Conservation (phyloP, 768 basidiomycete genomes). For the Termitomyces sp. region DNA sequence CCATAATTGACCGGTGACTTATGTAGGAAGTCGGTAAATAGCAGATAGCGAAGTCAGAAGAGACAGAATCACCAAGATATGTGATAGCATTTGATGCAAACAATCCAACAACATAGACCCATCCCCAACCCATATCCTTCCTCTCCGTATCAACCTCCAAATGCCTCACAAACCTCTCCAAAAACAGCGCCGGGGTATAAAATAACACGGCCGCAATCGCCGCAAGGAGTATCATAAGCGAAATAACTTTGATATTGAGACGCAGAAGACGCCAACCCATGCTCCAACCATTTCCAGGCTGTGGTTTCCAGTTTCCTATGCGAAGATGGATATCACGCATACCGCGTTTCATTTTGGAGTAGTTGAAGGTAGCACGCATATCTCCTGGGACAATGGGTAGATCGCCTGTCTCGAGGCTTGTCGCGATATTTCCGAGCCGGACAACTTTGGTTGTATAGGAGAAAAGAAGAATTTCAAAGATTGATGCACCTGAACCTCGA, state of each 20-base stretch:
- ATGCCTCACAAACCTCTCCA: conserved; percentile 55
- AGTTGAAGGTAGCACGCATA: conserved; percentile 66
- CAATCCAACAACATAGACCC: conserved; percentile 47
- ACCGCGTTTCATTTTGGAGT: conserved; percentile 54
- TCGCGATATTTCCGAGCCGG: conserved; percentile 69
- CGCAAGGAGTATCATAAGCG: conserved; percentile 43
- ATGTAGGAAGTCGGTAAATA: not conserved
- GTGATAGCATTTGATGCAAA: conserved; percentile 26
- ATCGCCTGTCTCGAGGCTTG: conserved; percentile 81
- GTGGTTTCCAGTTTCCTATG: conserved; percentile 53
- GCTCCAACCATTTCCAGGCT: conserved; percentile 56
- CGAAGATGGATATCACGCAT: conserved; percentile 44
- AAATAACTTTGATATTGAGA: conserved; percentile 42
- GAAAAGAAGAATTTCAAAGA: conserved; percentile 67
- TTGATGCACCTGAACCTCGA: conserved; percentile 40
- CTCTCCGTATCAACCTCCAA: conserved; percentile 58
- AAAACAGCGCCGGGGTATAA: conserved; percentile 58
- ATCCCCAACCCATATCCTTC: conserved; percentile 61
- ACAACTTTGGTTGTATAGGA: conserved; percentile 85
- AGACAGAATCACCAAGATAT: conserved; percentile 23
- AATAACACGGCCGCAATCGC: conserved; percentile 53
- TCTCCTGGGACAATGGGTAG: conserved; percentile 72
- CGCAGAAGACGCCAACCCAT: conserved; percentile 56
- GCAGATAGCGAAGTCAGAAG: not conserved
- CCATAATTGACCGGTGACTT: conserved; percentile 68